phyloP scores from a whole-genome alignment of 495 filamentous ascomycete genomes.

The Penicillium canescens region DNA sequence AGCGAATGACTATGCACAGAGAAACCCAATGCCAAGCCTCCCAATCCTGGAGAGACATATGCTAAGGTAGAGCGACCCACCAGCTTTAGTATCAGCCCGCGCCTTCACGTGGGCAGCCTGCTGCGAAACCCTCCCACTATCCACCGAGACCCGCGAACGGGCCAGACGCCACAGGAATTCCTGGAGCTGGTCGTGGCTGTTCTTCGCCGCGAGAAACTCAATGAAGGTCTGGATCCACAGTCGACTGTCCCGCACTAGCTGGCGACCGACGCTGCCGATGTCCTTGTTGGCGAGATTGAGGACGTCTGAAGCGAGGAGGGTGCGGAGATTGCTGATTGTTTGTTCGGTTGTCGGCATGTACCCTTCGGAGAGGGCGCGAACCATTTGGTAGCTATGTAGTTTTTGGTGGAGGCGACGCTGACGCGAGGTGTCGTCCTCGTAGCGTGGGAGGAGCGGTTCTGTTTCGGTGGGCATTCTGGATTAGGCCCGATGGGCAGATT shows the following conservation, averaged over 20 bases:
- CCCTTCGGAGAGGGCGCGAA: slow-evolving; percentile 77
- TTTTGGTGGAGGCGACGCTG: slow-evolving; percentile 81
- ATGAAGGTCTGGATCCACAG: slow-evolving; percentile 75
- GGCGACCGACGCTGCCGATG: slow-evolving; percentile 73
- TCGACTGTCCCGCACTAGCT: slow-evolving; percentile 69
- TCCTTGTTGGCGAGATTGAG: slow-evolving; percentile 75
- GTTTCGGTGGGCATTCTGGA: slow-evolving; percentile 58
- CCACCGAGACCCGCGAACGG: slow-evolving; percentile 67
- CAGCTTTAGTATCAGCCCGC: slow-evolving; percentile 76
- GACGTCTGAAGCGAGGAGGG: slow-evolving; percentile 72
- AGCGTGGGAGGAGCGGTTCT: slow-evolving; percentile 79
- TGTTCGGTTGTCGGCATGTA: slow-evolving; percentile 94
- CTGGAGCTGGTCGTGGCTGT: slow-evolving; percentile 81
- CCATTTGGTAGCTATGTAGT: slow-evolving; percentile 89
- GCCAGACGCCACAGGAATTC: slow-evolving; percentile 86
- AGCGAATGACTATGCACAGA: slow-evolving; percentile 11
- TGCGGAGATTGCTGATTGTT: slow-evolving; percentile 75
- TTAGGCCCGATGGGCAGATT: not conserved
- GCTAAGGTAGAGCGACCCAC: slow-evolving; percentile 41
- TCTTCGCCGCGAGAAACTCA: slow-evolving; percentile 77
- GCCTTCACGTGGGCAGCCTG: slow-evolving; percentile 64
- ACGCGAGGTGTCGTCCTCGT: slow-evolving; percentile 77
- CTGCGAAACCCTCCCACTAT: slow-evolving; percentile 63
- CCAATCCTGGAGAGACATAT: not conserved
- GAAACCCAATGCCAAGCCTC: not conserved